Percentiles rank a stretch among this genome's conserved stretches.
Evolutionary conservation across 257 asterid species (phyloP).

Genomic region (Gentiana dahurica): DNA sequence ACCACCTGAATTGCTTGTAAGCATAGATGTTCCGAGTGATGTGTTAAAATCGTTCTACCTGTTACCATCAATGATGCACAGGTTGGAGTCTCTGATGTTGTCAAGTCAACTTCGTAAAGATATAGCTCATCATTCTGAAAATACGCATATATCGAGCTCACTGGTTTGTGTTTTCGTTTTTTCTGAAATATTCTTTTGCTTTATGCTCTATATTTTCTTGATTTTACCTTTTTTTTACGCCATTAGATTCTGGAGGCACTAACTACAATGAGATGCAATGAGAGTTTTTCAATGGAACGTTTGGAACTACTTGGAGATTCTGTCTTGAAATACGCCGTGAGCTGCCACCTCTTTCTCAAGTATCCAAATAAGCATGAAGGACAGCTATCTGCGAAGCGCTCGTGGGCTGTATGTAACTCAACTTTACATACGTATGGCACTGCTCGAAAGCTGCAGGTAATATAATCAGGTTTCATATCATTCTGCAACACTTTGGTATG

Average conservation of each 20-base stretch:
- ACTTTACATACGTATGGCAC: constrained; percentile 68
- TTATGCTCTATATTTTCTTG: constrained; percentile 7
- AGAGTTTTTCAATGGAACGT: constrained; percentile 92
- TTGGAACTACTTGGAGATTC: constrained; percentile 94
- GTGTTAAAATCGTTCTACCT: constrained; percentile 68
- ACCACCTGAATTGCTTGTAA: constrained; percentile 85
- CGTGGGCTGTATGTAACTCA: constrained; percentile 44
- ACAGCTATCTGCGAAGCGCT: constrained; percentile 42
- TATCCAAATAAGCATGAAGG: constrained; percentile 71
- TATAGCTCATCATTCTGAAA: constrained; percentile 38
- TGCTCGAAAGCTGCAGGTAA: constrained; percentile 65
- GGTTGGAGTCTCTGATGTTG: constrained; percentile 78
- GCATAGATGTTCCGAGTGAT: constrained; percentile 42
- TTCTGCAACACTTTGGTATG: not conserved
- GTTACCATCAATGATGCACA: constrained; percentile 92
- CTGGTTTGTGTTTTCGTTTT: constrained; percentile 36
- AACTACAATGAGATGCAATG: constrained; percentile 68
- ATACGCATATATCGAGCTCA: constrained; percentile 44
- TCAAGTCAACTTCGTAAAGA: constrained; percentile 84
- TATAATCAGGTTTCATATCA: not conserved
- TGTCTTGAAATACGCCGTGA: constrained; percentile 61
- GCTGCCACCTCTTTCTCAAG: constrained; percentile 78
- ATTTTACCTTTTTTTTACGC: constrained; percentile 13
- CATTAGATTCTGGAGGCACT: constrained; percentile 83
- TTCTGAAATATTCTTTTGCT: not conserved